Conservation (phyloP, 805 yeast genomes). For the Wickerhamomyces tratensis region DNA sequence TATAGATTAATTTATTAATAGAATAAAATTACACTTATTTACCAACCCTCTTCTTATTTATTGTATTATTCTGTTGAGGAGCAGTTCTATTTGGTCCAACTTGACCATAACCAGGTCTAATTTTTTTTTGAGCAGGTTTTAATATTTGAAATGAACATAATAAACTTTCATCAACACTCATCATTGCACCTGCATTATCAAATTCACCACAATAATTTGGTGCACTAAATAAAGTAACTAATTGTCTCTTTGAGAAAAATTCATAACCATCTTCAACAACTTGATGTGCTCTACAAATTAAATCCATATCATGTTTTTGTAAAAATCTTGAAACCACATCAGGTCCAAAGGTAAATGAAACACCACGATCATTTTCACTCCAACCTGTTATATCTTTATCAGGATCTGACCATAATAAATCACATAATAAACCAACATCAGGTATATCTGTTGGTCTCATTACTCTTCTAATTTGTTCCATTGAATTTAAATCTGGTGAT, state of each 20-base stretch:
- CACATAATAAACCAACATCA: conserved; percentile 94
- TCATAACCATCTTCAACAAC: conserved; percentile 99
- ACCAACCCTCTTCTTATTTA: conserved; percentile 29
- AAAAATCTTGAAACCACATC: conserved; percentile 94
- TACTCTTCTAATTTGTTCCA: conserved; percentile 98
- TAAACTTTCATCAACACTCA: conserved; percentile 95
- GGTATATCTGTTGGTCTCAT: conserved; percentile 99
- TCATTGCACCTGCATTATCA: conserved; percentile 99
- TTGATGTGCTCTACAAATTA: conserved; percentile 97
- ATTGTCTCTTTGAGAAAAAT: conserved; percentile 90
- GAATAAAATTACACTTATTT: conserved; percentile 21
- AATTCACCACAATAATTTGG: conserved; percentile 99
- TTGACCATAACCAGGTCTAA: conserved; percentile 41
- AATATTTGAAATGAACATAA: conserved; percentile 93
- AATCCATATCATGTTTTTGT: conserved; percentile 96
- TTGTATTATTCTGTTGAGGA: conserved; percentile 36
- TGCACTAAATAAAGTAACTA: conserved; percentile 91
- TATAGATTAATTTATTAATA: too few species aligned
- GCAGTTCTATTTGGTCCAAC: conserved; percentile 40
- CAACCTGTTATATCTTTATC: conserved; percentile 98
- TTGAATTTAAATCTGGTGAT: conserved; percentile 92
- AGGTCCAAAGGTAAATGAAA: conserved; percentile 98
- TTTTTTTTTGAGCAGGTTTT: conserved; percentile 96
- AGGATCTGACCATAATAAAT: conserved; percentile 96
- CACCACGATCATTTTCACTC: conserved; percentile 99